Evolutionary conservation across 106 monocot genomes (phyloP), one percentile per base, ranked within the genome.

Genomic region (Triglochin maritima): DNA sequence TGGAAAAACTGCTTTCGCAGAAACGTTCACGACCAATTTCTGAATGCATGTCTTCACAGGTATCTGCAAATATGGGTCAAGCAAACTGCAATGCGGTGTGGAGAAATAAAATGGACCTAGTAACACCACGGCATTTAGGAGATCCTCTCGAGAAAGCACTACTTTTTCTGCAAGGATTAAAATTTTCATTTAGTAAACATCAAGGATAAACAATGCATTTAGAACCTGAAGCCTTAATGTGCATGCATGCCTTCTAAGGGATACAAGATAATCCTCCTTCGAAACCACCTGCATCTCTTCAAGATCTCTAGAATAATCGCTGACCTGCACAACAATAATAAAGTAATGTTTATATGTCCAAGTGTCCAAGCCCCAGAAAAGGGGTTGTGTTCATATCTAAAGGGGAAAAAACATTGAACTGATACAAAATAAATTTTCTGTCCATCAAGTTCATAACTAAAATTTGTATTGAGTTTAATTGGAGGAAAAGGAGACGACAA

Each of bases 231-330:
- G 60, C 72, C 44, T 10, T 13, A 65, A 61, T 63, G 46, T 41
- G 15, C 0, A 49, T 48, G 55, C 73, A 81, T 91, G 69, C 96
- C 96, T 96, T 88, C 96, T 91, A 63, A 96, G 88, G 62, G 96
- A 91, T 51, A 87, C 88, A 65, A 96, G 85, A 79, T 91, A 91
- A 7, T 96, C 96, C 77, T 96, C 96, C 64, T 91, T 96, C 54
- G 96, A 88, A 15, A 96, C 71, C 80, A 80, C 80, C 55, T 96
- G 88, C 96, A 96, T 96, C 78, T 96, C 90, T 76, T 96, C 91
- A 72, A 96, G 79, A 85, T 96, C 96, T 84, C 91, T 88, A 46
- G 88, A 76, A 82, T 96, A 96, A 63, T 96, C 96, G 53, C 78
- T 91, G 46, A 96, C 91, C 96, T 96, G 78, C 54, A 78, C 13